Base-by-base conservation (phyloP, 176 grass and related monocot genomes). In the Aegilops bicornis region DNA sequence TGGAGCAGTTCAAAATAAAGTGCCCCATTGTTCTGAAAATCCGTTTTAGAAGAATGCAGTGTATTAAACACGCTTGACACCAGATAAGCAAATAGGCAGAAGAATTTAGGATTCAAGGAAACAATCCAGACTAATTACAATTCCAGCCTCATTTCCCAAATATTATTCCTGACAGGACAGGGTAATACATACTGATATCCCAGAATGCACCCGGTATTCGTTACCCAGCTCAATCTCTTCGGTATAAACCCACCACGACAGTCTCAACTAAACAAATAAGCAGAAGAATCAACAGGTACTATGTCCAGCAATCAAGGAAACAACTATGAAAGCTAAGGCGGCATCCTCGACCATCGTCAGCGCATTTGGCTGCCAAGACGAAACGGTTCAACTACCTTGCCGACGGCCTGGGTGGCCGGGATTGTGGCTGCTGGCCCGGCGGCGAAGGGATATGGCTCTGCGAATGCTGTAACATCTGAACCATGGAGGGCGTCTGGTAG, bases 401-500 rank as follows among this genome's bases (percentile, higher is more conserved):
- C 33, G 80, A 62, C 16, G 81, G 30, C 63, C 76, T 84, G 31
- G 39, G n/a, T 59, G 61, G 58, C 47, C 40, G 69, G 69, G 70
- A 61, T 36, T 77, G 79, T 58, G 77, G 42, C 58, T 63, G 40
- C 65, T 64, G 77, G 12, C 54, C 73, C 50, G 73, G 84, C 19
- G 93, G 84, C 5, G 68, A 80, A 65, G 87, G 68, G 77, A 81
- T 36, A 17, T 88, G 29, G 32, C 88, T 94, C 79, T 92, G 97
- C 0, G 94, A 98, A 64, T 90, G 88, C 69, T 92, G 88, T 32
- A 98, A 39, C 97, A 94, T 98, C 71, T 92, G 88, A n/a, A 82
- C 86, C 97, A 98, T 98, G 65, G 90, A 91, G 24, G 93, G 97
- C 30, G 97, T 98, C 83, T 96, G 94, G 45, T 94, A 98, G 22